Evolutionary conservation across 352 stramenopile species (phyloP).

Genomic region (Phytophthora kernoviae): DNA sequence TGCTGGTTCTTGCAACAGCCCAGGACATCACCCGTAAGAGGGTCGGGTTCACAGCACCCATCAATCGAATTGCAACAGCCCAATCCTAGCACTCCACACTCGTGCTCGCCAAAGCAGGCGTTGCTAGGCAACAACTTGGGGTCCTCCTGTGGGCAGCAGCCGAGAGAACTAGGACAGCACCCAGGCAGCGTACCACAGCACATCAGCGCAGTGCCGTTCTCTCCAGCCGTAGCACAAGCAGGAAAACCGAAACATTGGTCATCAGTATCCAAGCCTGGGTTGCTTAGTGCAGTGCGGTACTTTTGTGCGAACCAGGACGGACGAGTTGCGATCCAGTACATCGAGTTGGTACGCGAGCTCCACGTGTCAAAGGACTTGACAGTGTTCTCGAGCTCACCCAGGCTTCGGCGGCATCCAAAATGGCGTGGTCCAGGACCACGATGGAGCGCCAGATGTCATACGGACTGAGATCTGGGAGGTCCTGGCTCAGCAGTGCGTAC

Average conservation of each 20-base stretch:
- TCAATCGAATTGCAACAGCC: conserved; percentile 76
- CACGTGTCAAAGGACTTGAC: conserved; percentile 71
- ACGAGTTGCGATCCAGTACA: conserved; percentile 78
- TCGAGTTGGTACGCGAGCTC: conserved; percentile 73
- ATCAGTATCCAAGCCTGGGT: conserved; percentile 36
- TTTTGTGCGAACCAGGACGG: conserved; percentile 70
- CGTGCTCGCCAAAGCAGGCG: conserved; percentile 64
- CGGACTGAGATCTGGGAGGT: conserved; percentile 41
- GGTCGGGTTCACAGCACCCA: conserved; percentile 67
- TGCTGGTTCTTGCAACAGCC: conserved; percentile 74
- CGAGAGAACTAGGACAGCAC: conserved; percentile 67
- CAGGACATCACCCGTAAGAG: conserved; percentile 47
- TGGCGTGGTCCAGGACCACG: conserved; percentile 74
- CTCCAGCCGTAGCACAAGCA: conserved; percentile 52
- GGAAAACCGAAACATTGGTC: conserved; percentile 76
- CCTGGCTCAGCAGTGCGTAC: conserved; percentile 53
- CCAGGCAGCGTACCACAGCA: conserved; percentile 74
- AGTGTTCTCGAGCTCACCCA: conserved; percentile 62
- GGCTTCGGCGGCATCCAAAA: conserved; percentile 55
- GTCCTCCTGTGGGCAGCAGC: conserved; percentile 66
- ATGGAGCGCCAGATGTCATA: conserved; percentile 80
- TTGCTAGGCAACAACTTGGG: conserved; percentile 46
- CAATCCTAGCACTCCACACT: conserved; percentile 61
- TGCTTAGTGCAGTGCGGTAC: conserved; percentile 33
- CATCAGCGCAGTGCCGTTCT: conserved; percentile 60